Evolutionary conservation across 1,139 yeast genomes (phyloP).

Genomic region (Blastobotrys capitulatus): DNA sequence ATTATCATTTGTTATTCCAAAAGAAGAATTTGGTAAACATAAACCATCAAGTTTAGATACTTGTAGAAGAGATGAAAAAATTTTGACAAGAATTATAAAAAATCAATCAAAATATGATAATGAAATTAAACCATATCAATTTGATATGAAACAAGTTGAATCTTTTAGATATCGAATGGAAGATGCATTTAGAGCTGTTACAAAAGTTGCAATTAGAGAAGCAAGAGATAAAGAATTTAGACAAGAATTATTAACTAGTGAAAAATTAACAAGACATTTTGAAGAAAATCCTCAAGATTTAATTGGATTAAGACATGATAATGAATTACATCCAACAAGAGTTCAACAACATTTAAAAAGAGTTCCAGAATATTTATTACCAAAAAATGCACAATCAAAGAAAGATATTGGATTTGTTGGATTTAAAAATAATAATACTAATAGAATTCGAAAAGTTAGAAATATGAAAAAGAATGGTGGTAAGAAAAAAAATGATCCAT

Average conservation of each 20-base stretch:
- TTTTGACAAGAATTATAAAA: constrained; percentile 66
- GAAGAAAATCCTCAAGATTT: constrained; percentile 98
- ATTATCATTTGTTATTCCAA: constrained; percentile 83
- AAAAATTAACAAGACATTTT: constrained; percentile 86
- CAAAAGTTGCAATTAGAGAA: constrained; percentile 83
- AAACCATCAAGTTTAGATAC: constrained; percentile 66
- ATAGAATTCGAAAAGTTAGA: constrained; percentile 39
- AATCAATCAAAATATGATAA: constrained; percentile 70
- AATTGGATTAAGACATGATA: constrained; percentile 83
- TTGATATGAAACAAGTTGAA: constrained; percentile 89
- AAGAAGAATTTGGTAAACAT: constrained; percentile 83
- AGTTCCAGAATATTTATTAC: constrained; percentile 87
- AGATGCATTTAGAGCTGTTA: constrained; percentile 94
- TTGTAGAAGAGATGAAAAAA: constrained; percentile 81
- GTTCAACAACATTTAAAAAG: constrained; percentile 82
- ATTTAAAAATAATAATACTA: constrained; percentile 53
- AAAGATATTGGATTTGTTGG: constrained; percentile 73
- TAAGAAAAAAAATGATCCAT: constrained; percentile 54
- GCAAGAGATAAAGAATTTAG: constrained; percentile 90
- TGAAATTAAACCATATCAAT: constrained; percentile 60
- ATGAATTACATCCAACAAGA: constrained; percentile 76
- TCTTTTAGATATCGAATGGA: constrained; percentile 96
- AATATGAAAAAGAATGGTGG: constrained; percentile 30
- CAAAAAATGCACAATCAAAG: constrained; percentile 39
- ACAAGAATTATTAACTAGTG: constrained; percentile 81